Evolutionary conservation across 108 stramenopile species (phyloP), one percentile per base, ranked within the genome.

Genomic region (Thalassiosira profunda): DNA sequence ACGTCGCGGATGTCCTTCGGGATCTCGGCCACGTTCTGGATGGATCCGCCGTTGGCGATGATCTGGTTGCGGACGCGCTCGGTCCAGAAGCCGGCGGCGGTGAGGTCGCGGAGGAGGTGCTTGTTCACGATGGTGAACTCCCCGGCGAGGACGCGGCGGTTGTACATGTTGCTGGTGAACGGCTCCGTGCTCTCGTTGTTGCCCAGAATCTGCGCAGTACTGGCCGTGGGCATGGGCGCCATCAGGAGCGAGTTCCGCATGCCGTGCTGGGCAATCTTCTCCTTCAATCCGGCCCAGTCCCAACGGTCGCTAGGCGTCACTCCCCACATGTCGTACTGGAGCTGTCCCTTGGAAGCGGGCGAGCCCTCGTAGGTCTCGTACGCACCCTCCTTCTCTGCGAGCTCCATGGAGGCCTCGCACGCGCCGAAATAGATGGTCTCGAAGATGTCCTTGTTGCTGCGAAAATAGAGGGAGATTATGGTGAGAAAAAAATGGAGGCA

Each of bases 401-500:
- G 84, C 59, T 98, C 95, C 72, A 85, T 84, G 59, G 95, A 96
- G 34, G 98, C 97, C 44, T 83, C 86, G 69, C 89, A 76, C 24
- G 99, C 97, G 38, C 97, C 98, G 75, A 94, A 99, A 85, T 99
- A 99, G 51, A 99, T 99, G 31, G 99, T 98, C 82, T 99, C 99
- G 72, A 99, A 99, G 70, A 99, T 98, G 69, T 98, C 93, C 52
- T 84, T 82, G 85, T 99, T 99, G 52, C 74, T 76, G 53, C 26
- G 43, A 47, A 18, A 35, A 37, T 14, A 24, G 5, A 49, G 28
- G 56, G 12, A 23, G 10, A 25, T 8, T 15, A 57, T 18, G 10
- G 36, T 8, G 21, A 60, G 30, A 51, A 30, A 25, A 2, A 34
- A 31, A 20, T n/a, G 26, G 8, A 33, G 34, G 30, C 20, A 8